phyloP scores from a whole-genome alignment of 2,329 filamentous ascomycete genomes.

The Colletotrichum horii region DNA sequence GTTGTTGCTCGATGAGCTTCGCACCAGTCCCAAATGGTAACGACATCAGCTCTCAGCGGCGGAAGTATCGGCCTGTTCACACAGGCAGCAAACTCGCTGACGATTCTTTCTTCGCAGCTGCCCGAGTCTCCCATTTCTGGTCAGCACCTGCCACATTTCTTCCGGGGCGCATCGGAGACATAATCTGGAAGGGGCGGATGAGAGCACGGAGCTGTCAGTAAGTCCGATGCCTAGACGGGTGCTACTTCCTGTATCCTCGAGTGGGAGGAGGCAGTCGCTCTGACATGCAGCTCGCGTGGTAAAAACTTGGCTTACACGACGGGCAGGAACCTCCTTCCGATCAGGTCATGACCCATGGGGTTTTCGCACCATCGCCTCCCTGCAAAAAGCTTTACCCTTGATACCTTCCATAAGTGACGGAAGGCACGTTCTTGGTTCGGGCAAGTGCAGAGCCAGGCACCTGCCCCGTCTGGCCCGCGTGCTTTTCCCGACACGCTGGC shows the following conservation, averaged over 20 bases:
- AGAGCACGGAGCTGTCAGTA: neutral
- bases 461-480: neutral
- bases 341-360: neutral
- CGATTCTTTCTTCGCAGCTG: neutral
- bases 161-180: neutral
- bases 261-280: neutral
- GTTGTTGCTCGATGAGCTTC: no score
- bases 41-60: neutral
- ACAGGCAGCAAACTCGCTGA: neutral
- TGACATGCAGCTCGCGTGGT: neutral
- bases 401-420: neutral
- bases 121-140: neutral
- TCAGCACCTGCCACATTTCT: neutral
- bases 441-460: neutral
- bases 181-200: neutral
- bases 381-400: neutral
- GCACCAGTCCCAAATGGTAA: neutral
- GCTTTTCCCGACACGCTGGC: neutral
- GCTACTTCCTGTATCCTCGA: neutral
- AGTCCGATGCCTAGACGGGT: neutral
- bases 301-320: neutral
- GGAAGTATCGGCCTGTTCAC: rapidly evolving
- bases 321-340: neutral
- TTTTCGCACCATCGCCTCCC: neutral
- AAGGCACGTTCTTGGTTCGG: neutral